Evolutionary conservation across 2,329 filamentous ascomycete species (phyloP), one percentile per base, ranked within the genome.

Genomic region (Dactylellina parvicollis): DNA sequence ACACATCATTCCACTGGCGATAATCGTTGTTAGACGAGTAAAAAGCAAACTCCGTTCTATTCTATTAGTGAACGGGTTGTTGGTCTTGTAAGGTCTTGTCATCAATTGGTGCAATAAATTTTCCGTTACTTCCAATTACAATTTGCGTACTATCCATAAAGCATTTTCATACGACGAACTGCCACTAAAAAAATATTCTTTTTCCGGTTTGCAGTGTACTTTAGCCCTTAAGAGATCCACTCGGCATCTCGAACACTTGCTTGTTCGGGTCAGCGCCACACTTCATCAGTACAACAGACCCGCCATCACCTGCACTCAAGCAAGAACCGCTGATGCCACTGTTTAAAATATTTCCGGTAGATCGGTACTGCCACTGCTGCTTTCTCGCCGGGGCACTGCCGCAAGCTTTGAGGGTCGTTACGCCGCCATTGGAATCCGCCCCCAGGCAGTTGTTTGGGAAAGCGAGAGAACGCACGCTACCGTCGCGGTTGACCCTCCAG

Each of bases 181-280:
- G n/a, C n/a, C n/a, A n/a, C n/a, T n/a, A n/a, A n/a, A n/a, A n/a
- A n/a, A n/a, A n/a, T n/a, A n/a, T n/a, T n/a, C n/a, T n/a, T n/a
- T n/a, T n/a, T n/a, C n/a, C n/a, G n/a, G n/a, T n/a, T n/a, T n/a
- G n/a, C n/a, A n/a, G n/a, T n/a, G n/a, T 52, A 9, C 22, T 40
- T 59, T 18, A 59, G 3, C 26, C 18, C 16, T 42, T 50, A 44
- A 75, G 55, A 47, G 64, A 62, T 38, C 84, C 83, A 75, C 81
- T 80, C 0, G 83, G 83, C 36, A 85, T 76, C 10, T 79, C 82
- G 75, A 84, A 79, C 8, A 85, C 83, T 77, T 85, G 84, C 49
- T 78, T 80, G 72, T 84, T 81, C 24, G 76, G 75, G 67, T 80
- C 78, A 56, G 79, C 79, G 28, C 81, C 79, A 77, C 83, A 84